These are phyloP conservation scores for Amylocystis lapponica DNA, from an alignment of 768 basidiomycete genomes.

Conservation along the genomic window DNA sequence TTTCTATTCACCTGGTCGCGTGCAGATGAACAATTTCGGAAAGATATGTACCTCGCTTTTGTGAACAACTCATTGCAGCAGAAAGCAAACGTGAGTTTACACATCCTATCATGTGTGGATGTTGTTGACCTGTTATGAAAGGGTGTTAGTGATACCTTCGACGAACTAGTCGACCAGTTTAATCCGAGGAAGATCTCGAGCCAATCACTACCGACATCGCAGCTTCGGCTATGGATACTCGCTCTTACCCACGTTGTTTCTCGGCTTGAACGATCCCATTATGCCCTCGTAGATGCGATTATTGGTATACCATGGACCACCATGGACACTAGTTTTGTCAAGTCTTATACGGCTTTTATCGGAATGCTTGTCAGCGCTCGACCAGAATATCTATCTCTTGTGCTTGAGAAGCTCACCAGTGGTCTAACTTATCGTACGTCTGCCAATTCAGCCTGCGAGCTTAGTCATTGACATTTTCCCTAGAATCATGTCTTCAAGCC, in stretches of 20 bases:
- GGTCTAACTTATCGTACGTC: slow-evolving; percentile 87
- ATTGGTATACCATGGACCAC: slow-evolving; percentile 88
- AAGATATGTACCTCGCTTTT: slow-evolving; percentile 81
- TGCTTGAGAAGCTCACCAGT: slow-evolving; percentile 75
- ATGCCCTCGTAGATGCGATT: slow-evolving; percentile 78
- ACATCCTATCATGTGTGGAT: slow-evolving; percentile 6
- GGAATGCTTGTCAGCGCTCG: slow-evolving; percentile 88
- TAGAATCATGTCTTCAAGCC: slow-evolving; percentile 70
- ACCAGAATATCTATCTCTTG: slow-evolving; percentile 84
- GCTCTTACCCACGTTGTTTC: slow-evolving; percentile 92
- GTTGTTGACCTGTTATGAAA: slow-evolving; percentile 25
- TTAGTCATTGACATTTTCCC: slow-evolving; percentile 1
- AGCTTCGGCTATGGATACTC: slow-evolving; percentile 75
- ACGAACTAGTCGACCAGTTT: slow-evolving; percentile 89
- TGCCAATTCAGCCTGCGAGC: slow-evolving; percentile 1
- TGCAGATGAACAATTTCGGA: slow-evolving; percentile 61
- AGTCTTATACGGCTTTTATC: slow-evolving; percentile 83
- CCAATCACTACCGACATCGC: slow-evolving; percentile 33
- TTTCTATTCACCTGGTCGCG: background rate
- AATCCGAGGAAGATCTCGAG: slow-evolving; percentile 39
- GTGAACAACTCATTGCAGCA: slow-evolving; percentile 77
- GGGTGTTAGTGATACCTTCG: slow-evolving; percentile 73
- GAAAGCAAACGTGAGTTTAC: slow-evolving; percentile 54
- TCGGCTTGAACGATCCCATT: slow-evolving; percentile 76
- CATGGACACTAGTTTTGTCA: slow-evolving; percentile 81